A percentile compares a stretch with the other conserved stretches of the same genome.
These are phyloP conservation scores for Stachybotrys elegans DNA, from an alignment of 2,329 filamentous ascomycete species.

Conservation along the genomic window DNA sequence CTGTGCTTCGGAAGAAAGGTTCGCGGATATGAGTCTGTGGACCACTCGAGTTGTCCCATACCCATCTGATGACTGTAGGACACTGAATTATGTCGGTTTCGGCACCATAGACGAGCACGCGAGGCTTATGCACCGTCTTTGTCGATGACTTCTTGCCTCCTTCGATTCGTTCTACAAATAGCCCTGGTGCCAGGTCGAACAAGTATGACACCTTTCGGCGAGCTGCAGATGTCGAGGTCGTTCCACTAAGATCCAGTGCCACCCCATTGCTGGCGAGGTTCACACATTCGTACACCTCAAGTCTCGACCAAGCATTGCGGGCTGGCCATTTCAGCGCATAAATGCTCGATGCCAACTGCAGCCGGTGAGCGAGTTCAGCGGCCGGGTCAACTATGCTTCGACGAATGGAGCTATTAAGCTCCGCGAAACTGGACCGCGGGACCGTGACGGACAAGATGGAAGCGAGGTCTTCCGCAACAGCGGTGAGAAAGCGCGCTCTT, in stretches of 20 bases:
- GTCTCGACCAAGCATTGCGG: slow-evolving; percentile 25
- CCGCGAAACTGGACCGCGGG: slow-evolving; percentile 18
- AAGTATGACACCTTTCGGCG: slow-evolving; percentile 27
- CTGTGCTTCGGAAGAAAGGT: slow-evolving; percentile 11
- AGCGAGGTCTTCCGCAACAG: slow-evolving; percentile 27
- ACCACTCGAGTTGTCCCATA: slow-evolving; percentile 23
- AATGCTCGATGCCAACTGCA: slow-evolving; percentile 28
- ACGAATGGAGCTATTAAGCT: slow-evolving; percentile 26
- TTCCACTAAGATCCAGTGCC: slow-evolving; percentile 22
- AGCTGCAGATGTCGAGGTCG: slow-evolving; percentile 19
- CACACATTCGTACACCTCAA: slow-evolving; percentile 32
- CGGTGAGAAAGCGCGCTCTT: slow-evolving; percentile 19
- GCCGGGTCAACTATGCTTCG: slow-evolving; percentile 28
- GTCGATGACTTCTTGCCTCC: slow-evolving; percentile 23
- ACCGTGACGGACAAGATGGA: slow-evolving; percentile 23
- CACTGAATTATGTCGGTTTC: slow-evolving; percentile 20
- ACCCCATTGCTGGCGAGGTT: slow-evolving; percentile 26
- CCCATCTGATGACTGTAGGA: slow-evolving; percentile 27
- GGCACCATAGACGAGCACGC: slow-evolving; percentile 24
- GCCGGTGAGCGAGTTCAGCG: slow-evolving; percentile 27
- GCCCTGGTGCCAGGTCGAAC: slow-evolving; percentile 30
- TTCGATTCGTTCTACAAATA: slow-evolving; percentile 31
- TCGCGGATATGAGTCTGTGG: slow-evolving; percentile 10
- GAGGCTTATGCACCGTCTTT: slow-evolving; percentile 28
- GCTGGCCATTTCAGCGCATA: slow-evolving; percentile 33